phyloP scores from a whole-genome alignment of 257 asterid species.

The Nicotiana otophora region DNA sequence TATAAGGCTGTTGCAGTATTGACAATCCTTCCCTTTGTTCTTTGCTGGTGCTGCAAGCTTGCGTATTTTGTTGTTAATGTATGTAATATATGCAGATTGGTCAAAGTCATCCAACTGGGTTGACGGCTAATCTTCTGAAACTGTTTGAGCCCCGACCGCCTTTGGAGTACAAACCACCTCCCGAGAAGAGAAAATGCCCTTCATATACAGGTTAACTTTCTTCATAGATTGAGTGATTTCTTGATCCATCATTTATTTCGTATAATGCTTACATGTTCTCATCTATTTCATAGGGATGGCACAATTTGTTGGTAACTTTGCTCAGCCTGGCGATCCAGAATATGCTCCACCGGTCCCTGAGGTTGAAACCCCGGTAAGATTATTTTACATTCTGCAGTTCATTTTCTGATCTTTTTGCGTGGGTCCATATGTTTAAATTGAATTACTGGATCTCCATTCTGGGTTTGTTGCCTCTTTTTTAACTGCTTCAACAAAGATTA shows the following conservation, averaged over 20 bases:
- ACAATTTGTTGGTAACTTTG: slow-evolving; percentile 63
- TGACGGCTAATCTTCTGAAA: slow-evolving; percentile 75
- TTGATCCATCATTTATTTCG: not conserved
- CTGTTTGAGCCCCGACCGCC: slow-evolving; percentile 96
- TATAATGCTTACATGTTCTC: not conserved
- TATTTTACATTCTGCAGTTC: not conserved
- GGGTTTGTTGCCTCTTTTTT: not conserved
- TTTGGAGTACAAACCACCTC: slow-evolving; percentile 87
- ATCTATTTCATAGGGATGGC: slow-evolving; percentile 64
- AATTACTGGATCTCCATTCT: not conserved
- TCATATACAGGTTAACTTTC: slow-evolving; percentile 58
- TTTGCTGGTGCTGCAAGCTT: not conserved
- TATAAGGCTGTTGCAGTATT: not conserved
- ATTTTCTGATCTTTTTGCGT: not conserved
- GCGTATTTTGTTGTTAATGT: not conserved
- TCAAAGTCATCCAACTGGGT: slow-evolving; percentile 96
- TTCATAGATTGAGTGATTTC: slow-evolving; percentile 9
- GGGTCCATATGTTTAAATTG: not conserved
- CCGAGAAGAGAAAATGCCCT: slow-evolving; percentile 91
- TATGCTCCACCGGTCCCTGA: slow-evolving; percentile 84
- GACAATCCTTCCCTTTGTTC: not conserved
- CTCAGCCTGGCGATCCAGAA: slow-evolving; percentile 79
- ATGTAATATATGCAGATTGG: slow-evolving; percentile 57
- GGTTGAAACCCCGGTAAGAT: slow-evolving; percentile 87
- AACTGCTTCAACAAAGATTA: not conserved